Conservation (phyloP, 495 filamentous ascomycete genomes). For the Amphirosellinia nigrospora region DNA sequence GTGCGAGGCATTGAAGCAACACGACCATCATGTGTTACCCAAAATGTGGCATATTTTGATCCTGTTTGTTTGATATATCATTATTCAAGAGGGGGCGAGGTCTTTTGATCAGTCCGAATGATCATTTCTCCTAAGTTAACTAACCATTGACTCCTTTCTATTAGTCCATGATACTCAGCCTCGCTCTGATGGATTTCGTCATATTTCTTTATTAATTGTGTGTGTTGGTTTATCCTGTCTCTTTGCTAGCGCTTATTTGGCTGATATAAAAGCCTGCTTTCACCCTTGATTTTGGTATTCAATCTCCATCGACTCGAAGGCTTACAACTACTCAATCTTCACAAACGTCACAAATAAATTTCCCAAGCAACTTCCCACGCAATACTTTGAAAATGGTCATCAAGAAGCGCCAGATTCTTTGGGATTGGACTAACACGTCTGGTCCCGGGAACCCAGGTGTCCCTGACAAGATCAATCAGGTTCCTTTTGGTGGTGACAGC, state of each 20-base stretch:
- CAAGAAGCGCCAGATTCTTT: constrained; percentile 52
- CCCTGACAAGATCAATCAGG: constrained; percentile 44
- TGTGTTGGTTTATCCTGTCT: too few species aligned
- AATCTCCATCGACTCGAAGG: neutral
- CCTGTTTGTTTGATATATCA: neutral
- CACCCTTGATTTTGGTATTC: too few species aligned
- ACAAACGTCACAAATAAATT: neutral
- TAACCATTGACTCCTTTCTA: neutral
- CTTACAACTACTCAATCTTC: neutral
- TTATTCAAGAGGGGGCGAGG: neutral
- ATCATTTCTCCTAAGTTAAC: neutral
- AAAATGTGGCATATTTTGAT: neutral
- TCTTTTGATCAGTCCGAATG: neutral
- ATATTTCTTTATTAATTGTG: neutral
- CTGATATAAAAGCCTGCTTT: neutral
- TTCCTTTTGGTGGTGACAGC: constrained; percentile 33
- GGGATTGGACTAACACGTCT: constrained; percentile 55
- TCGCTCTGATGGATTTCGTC: neutral
- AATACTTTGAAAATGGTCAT: constrained; percentile 33
- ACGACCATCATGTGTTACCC: neutral
- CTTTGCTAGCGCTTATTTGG: neutral
- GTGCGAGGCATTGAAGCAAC: neutral
- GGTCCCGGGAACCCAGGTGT: constrained; percentile 34
- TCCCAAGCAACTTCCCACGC: neutral
- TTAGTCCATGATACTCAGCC: neutral